Evolutionary conservation across 768 basidiomycete species (phyloP).

Genomic region (Leucocoprinus birnbaumii): DNA sequence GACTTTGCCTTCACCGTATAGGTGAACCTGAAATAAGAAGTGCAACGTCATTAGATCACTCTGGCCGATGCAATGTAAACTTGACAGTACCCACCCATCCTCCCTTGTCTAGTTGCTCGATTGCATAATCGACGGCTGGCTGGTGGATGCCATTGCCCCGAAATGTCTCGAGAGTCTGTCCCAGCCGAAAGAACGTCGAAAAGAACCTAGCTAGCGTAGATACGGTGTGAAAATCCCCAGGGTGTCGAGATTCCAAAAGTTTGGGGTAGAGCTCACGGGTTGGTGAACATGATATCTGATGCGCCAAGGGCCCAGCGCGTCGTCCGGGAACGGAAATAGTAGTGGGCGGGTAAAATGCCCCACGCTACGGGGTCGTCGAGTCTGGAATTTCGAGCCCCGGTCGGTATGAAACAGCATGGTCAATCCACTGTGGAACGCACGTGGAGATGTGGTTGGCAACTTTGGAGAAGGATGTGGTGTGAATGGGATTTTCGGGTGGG

Average conservation of each 20-base stretch:
- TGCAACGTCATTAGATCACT: not conserved
- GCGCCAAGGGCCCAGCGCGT: slow-evolving; percentile 93
- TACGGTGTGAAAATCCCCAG: slow-evolving; percentile 8
- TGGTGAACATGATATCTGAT: slow-evolving; percentile 93
- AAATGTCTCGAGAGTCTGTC: slow-evolving; percentile 91
- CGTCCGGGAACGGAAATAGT: slow-evolving; percentile 54
- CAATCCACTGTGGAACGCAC: slow-evolving; percentile 39
- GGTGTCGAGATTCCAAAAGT: slow-evolving; percentile 1
- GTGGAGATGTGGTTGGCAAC: slow-evolving; percentile 95
- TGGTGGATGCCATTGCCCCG: slow-evolving; percentile 90
- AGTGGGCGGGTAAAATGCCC: slow-evolving; percentile 73
- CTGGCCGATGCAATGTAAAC: not conserved
- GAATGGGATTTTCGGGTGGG: slow-evolving; percentile 8
- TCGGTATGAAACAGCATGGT: not conserved
- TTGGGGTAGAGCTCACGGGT: slow-evolving; percentile 55
- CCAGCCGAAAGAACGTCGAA: slow-evolving; percentile 81
- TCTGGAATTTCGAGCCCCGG: slow-evolving; percentile 29
- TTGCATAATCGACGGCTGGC: slow-evolving; percentile 79
- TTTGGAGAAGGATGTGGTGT: slow-evolving; percentile 25
- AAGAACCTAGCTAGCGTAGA: slow-evolving; percentile 56
- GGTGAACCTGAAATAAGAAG: slow-evolving; percentile 60
- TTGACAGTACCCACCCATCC: slow-evolving; percentile 60
- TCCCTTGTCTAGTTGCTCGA: slow-evolving; percentile 75
- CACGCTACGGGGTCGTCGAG: slow-evolving; percentile 85
- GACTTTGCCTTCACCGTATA: slow-evolving; percentile 89